Conservation (phyloP, 495 filamentous ascomycete genomes). For the Cudoniella acicularis region DNA sequence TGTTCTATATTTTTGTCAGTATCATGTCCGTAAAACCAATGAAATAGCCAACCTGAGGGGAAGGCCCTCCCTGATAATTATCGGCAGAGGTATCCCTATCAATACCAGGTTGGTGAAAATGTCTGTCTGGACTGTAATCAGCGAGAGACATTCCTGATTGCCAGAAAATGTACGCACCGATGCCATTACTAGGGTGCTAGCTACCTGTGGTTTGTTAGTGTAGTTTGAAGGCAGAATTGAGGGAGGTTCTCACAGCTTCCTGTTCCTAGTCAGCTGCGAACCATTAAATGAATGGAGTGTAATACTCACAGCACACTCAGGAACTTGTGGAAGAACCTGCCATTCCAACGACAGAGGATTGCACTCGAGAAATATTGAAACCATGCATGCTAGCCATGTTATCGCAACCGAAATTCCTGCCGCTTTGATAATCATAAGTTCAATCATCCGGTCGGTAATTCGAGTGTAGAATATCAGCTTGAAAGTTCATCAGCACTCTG, state of each 20-base stretch:
- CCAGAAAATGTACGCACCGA: not conserved
- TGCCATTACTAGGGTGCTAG: not conserved
- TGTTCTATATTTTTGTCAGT: not conserved
- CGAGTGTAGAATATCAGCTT: constrained; percentile 16
- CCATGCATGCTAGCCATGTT: constrained; percentile 10
- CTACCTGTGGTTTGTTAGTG: not conserved
- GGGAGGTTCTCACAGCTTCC: constrained; percentile 12
- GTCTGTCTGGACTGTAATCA: constrained; percentile 1
- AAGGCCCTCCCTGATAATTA: constrained; percentile 1
- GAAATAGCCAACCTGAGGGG: not conserved
- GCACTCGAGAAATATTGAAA: constrained; percentile 7
- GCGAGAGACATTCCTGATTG: not conserved
- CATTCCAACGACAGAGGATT: constrained; percentile 1
- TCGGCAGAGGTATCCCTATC: constrained; percentile 11
- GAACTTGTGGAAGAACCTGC: not conserved
- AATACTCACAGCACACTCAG: constrained; percentile 12
- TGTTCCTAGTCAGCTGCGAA: not conserved
- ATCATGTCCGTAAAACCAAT: not conserved
- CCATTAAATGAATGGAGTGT: not conserved
- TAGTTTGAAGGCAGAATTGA: not conserved
- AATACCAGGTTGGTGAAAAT: constrained; percentile 10
- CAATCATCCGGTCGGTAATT: not conserved
- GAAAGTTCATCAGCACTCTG: not conserved
- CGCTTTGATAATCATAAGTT: constrained; percentile 1
- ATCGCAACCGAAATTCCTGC: not conserved